Evolutionary conservation across 345 rosid genomes (phyloP).

Genomic region (Salix viminalis): DNA sequence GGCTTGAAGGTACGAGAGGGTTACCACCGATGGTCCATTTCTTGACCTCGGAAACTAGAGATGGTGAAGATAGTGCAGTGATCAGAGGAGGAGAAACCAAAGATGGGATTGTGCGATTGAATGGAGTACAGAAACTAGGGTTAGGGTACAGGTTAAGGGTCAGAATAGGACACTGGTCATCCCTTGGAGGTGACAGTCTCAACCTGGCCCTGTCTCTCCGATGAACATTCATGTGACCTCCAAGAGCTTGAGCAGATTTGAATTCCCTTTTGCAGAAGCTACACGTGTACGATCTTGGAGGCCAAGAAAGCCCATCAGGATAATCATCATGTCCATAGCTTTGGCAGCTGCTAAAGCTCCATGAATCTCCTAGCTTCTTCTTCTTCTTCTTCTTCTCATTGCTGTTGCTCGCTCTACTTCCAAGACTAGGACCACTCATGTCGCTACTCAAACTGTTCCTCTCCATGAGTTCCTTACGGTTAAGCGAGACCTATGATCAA

Average conservation of each 20-base stretch:
- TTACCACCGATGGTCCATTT: conserved; percentile 20
- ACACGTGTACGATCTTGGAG: conserved; percentile 88
- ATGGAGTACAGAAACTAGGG: conserved; percentile 50
- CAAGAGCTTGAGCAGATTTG: conserved; percentile 76
- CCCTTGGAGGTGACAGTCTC: conserved; percentile 48
- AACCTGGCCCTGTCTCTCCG: conserved; percentile 91
- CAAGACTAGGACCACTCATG: conserved; percentile 33
- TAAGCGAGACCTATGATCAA: conserved; percentile 15
- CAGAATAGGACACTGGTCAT: too few species aligned
- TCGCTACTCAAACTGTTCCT: conserved; percentile 38
- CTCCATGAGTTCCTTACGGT: conserved; percentile 38
- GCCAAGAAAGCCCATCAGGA: conserved; percentile 77
- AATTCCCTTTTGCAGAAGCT: conserved; percentile 94
- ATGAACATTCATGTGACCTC: conserved; percentile 97
- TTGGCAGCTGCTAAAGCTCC: conserved; percentile 26
- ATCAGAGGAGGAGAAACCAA: conserved; percentile 40
- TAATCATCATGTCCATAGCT: conserved; percentile 53
- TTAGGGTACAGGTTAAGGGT: conserved; percentile 41
- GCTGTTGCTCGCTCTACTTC: conserved; percentile 15
- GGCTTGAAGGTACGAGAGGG: conserved; percentile 23
- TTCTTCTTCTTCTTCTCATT: conserved; percentile 19
- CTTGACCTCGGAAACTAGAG: conserved; percentile 31
- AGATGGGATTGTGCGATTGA: conserved; percentile 17
- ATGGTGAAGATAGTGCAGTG: conserved; percentile 40
- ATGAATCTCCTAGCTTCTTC: conserved; percentile 34